phyloP scores from a whole-genome alignment of 1,139 yeast species.

The Candida mesenterica region DNA sequence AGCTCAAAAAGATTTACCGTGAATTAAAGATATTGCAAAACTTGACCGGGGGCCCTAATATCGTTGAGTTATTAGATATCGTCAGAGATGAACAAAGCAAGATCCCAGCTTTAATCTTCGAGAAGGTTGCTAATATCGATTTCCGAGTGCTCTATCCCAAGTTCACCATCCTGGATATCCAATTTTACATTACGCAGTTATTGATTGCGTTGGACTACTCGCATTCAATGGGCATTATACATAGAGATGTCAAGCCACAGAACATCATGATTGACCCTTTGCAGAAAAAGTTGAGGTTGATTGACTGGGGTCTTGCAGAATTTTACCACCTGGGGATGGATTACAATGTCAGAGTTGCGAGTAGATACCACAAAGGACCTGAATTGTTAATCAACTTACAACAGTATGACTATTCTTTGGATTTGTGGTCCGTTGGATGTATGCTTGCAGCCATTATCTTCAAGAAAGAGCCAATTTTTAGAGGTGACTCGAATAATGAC shows the following conservation, averaged over 20 bases:
- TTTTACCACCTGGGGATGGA: conserved; percentile 78
- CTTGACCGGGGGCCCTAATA: conserved; percentile 72
- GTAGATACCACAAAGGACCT: conserved; percentile 80
- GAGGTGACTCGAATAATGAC: conserved; percentile 77
- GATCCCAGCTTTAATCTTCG: conserved; percentile 75
- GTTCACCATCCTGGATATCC: conserved; percentile 60
- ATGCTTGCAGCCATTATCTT: conserved; percentile 76
- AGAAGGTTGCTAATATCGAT: conserved; percentile 68
- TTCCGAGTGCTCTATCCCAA: conserved; percentile 70
- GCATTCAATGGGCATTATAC: conserved; percentile 83
- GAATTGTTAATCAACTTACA: conserved; percentile 71
- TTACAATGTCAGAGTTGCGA: conserved; percentile 78
- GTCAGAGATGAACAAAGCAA: conserved; percentile 73
- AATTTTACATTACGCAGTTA: conserved; percentile 67
- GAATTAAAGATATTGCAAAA: conserved; percentile 76
- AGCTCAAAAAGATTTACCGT: conserved; percentile 73
- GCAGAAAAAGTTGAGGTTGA: conserved; percentile 59
- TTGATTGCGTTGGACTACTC: conserved; percentile 71
- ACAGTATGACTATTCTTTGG: conserved; percentile 75
- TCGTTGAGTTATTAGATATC: conserved; percentile 65
- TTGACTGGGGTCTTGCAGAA: conserved; percentile 86
- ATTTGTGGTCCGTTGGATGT: conserved; percentile 81
- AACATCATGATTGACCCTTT: conserved; percentile 80
- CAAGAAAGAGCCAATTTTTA: conserved; percentile 74
- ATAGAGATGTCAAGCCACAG: conserved; percentile 82